Evolutionary conservation across 2,329 filamentous ascomycete species (phyloP).

Genomic region (Colletotrichum kahawae): DNA sequence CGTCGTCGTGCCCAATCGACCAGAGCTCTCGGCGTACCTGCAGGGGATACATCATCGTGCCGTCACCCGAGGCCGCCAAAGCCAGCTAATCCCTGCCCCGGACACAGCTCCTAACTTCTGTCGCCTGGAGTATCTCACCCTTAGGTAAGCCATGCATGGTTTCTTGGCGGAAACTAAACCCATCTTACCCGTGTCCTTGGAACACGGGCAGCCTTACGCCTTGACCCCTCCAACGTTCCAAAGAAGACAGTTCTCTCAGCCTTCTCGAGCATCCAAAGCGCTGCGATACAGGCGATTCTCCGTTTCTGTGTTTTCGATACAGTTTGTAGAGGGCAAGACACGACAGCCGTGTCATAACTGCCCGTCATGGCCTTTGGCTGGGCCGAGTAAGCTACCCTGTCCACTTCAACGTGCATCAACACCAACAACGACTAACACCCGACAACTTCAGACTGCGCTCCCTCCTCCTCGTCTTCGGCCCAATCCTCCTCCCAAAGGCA

Average conservation of each 20-base stretch:
- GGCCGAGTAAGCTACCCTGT: constrained; percentile 18
- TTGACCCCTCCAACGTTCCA: background rate
- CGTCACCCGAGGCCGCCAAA: background rate
- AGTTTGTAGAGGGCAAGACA: background rate
- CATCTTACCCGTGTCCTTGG: constrained; percentile 6
- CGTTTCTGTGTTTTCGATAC: background rate
- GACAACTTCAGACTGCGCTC: constrained; percentile 51
- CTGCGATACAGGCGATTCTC: background rate
- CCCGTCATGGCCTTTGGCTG: constrained; percentile 27
- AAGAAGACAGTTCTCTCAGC: constrained; percentile 2
- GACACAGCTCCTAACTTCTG: constrained; percentile 9
- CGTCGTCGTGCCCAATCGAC: background rate
- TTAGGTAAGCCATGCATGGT: constrained; percentile 12
- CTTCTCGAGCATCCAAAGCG: background rate
- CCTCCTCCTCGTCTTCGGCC: constrained; percentile 69
- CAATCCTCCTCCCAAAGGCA: constrained; percentile 71
- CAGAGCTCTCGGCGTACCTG: constrained; percentile 11
- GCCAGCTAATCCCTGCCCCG: constrained; percentile 7
- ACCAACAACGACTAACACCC: background rate
- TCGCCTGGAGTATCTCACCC: background rate
- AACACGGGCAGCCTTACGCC: background rate
- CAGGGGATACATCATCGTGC: constrained; percentile 22
- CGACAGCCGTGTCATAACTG: background rate
- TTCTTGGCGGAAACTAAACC: constrained; percentile 11
- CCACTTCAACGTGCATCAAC: background rate